Percentiles rank a stretch among this genome's conserved stretches.
phyloP scores from a whole-genome alignment of 2,329 filamentous ascomycete species.

The Paracoccidioides lutzii region DNA sequence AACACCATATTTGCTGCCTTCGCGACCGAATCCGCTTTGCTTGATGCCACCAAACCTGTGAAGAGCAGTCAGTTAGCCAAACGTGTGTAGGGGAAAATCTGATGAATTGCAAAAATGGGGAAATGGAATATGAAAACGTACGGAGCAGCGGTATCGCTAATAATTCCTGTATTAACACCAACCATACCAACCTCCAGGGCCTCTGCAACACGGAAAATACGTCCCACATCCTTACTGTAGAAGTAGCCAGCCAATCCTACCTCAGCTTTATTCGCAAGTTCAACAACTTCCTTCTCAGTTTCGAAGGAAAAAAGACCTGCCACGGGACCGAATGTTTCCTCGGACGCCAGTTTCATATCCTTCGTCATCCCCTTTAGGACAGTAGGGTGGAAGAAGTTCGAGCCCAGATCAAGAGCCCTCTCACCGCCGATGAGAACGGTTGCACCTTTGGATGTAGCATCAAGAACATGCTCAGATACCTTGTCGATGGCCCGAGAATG shows the following conservation, averaged over 20 bases:
- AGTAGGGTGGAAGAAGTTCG: constrained; percentile 82
- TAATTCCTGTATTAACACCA: constrained; percentile 58
- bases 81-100: not conserved
- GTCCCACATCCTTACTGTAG: constrained; percentile 53
- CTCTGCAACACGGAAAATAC: constrained; percentile 49
- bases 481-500: constrained; percentile 71
- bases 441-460: constrained; percentile 65
- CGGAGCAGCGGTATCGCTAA: constrained; percentile 41
- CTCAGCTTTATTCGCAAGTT: constrained; percentile 65
- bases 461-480: constrained; percentile 65
- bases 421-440: constrained; percentile 64
- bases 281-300: constrained; percentile 77
- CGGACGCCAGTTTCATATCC: constrained; percentile 69
- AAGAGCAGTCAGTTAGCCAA: not conserved
- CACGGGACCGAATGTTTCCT: constrained; percentile 94
- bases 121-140: constrained; percentile 19
- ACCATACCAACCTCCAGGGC: constrained; percentile 41
- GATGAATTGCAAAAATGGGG: not conserved
- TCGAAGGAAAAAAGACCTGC: constrained; percentile 82
- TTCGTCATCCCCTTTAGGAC: constrained; percentile 75
- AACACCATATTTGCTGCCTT: constrained; percentile 65
- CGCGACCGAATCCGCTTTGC: constrained; percentile 66
- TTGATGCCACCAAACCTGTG: constrained; percentile 66
- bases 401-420: constrained; percentile 58
- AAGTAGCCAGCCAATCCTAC: constrained; percentile 93